A percentile compares a stretch with the other conserved stretches of the same genome.
phyloP scores from a whole-genome alignment of 345 rosid species.

The Camelina neglecta region DNA sequence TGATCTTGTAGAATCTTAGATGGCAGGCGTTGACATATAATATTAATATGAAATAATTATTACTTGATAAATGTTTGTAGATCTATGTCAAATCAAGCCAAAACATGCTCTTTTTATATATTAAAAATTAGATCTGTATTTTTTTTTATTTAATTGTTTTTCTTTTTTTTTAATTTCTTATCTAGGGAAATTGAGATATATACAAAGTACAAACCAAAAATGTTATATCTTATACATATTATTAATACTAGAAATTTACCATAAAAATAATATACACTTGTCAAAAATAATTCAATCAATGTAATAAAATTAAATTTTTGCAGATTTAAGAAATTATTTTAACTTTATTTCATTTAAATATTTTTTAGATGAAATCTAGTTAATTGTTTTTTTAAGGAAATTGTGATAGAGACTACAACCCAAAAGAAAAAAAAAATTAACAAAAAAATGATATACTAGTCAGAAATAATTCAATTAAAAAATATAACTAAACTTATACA shows the following conservation, averaged over 20 bases:
- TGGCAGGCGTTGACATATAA: constrained; percentile 25
- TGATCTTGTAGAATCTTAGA: constrained; percentile 24
- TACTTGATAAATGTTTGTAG: constrained; percentile 6
- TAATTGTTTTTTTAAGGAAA: no score
- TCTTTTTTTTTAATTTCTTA: not conserved
- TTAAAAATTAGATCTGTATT: constrained; percentile 20
- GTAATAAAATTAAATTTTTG: no score
- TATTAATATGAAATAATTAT: not conserved
- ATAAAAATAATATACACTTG: no score
- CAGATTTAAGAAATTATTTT: not conserved
- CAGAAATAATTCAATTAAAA: not conserved
- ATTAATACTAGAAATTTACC: not conserved
- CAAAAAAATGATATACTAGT: not conserved
- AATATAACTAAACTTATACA: not conserved
- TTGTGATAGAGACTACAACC: no score
- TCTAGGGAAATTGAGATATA: not conserved
- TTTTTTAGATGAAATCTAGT: not conserved
- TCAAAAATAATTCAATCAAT: not conserved
- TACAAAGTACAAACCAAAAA: not conserved
- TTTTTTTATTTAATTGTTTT: not conserved
- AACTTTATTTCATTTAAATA: not conserved
- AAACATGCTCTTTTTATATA: not conserved
- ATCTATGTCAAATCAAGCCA: constrained; percentile 23
- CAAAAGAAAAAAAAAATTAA: no score
- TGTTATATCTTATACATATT: not conserved